These are phyloP conservation scores for Inga laurina DNA, from an alignment of 306 rosid genomes.

Conservation along the genomic window DNA sequence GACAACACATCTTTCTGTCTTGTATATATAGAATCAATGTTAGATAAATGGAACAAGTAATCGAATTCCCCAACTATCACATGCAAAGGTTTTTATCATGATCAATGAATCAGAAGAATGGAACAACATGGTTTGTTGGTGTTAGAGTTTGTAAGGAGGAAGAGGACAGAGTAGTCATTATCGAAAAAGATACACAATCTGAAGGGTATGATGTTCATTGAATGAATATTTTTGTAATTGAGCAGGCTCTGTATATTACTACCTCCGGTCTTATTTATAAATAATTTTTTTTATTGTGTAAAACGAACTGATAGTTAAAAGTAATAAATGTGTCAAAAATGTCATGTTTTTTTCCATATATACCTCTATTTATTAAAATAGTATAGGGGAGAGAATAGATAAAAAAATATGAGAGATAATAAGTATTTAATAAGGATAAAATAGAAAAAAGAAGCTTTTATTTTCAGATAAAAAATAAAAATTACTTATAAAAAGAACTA, in stretches of 20 bases:
- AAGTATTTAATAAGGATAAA: too few species aligned
- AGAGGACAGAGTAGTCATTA: background rate
- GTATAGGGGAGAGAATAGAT: too few species aligned
- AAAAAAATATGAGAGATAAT: too few species aligned
- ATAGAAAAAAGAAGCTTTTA: too few species aligned
- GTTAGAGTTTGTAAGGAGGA: background rate
- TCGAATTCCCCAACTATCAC: background rate
- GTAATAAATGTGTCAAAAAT: too few species aligned
- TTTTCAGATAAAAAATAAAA: too few species aligned
- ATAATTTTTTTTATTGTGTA: too few species aligned
- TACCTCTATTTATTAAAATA: too few species aligned
- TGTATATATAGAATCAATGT: background rate
- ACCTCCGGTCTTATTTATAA: too few species aligned
- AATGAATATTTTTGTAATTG: background rate
- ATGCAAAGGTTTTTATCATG: background rate
- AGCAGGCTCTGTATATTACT: background rate
- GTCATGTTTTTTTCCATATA: too few species aligned
- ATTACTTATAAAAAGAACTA: too few species aligned
- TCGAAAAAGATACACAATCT: slow-evolving; percentile 6
- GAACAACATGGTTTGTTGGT: slow-evolving; percentile 3
- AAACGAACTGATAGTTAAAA: too few species aligned
- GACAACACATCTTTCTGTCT: background rate
- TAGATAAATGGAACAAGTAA: background rate
- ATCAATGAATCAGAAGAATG: slow-evolving; percentile 2
- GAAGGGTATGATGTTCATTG: background rate